phyloP scores from a whole-genome alignment of 2,329 filamentous ascomycete genomes.

The Westerdykella sp. region DNA sequence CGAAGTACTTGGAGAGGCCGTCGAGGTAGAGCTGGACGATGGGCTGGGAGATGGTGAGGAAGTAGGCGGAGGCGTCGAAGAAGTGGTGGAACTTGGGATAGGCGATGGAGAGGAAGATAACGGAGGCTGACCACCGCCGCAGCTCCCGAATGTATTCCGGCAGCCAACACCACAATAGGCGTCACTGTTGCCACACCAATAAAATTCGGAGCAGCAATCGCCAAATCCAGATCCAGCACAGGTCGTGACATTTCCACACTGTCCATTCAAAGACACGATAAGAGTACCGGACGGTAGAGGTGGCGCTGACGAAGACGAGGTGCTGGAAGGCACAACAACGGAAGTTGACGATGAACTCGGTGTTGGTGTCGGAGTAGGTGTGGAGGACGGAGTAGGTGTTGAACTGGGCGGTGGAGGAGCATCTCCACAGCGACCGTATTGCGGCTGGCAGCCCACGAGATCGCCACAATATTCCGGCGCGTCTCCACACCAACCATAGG shows the following conservation, averaged over 20 bases:
- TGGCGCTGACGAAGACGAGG: conserved; percentile 9
- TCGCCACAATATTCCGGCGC: conserved; percentile 17
- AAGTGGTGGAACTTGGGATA: conserved; percentile 7
- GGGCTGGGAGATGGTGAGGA: conserved; percentile 11
- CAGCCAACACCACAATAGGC: conserved; percentile 26
- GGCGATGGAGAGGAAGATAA: conserved; percentile 9
- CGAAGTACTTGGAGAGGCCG: conserved; percentile 5
- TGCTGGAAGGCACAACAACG: conserved; percentile 1
- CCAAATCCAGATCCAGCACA: conserved; percentile 21
- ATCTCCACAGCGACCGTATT: conserved; percentile 24
- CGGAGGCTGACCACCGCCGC: conserved; percentile 9
- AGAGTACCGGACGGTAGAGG: conserved; percentile 20
- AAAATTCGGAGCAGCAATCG: conserved; percentile 22
- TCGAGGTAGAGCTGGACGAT: conserved; percentile 6
- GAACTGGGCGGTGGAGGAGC: conserved; percentile 7
- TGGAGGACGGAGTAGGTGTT: conserved; percentile 12
- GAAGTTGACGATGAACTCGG: conserved; percentile 9
- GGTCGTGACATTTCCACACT: conserved; percentile 26
- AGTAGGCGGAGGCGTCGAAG: conserved; percentile 3
- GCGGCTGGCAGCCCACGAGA: conserved; percentile 23
- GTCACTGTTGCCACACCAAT: conserved; percentile 17
- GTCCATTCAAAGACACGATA: conserved; percentile 20
- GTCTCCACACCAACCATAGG: conserved; percentile 23
- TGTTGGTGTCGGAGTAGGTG: conserved; percentile 14
- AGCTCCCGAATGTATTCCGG: conserved; percentile 19